Base-by-base conservation (phyloP, 1,284 basidiomycete genomes). In the Ceratobasidium sp. region DNA sequence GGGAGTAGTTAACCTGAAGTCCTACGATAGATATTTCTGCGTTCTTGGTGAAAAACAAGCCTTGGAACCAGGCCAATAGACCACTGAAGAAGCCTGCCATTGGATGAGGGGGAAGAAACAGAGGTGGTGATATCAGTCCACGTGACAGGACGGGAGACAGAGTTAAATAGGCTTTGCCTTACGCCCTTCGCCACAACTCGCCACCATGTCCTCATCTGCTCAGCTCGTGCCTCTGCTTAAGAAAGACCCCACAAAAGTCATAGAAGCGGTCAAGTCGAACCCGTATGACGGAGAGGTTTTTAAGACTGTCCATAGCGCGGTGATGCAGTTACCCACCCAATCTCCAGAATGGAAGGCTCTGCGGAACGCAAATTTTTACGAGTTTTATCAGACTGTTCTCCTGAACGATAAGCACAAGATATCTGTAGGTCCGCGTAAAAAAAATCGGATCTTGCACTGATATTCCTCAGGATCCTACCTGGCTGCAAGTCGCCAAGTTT, bases 1-100 rank as follows among this genome's bases (percentile, higher is more conserved):
- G 16, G 5, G 14, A 34, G 14, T 29, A 49, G n/a, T 43, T 51
- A 74, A 92, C 94, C 86, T 98, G 96, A 39, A 98, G 84, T 46
- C 97, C 97, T 56, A 98, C 93, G 34, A 98, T 90, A 13, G 94
- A 94, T 78, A 98, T 92, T 82, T 98, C 97, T 61, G 96, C 91
- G 51, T 92, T 86, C 79, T 95, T 97, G 48, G 93, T 89, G 84
- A 96, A 98, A 87, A 99, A 86, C 0, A 89, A 77, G 13, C 84
- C 84, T 41, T 84, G 80, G 16, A 89, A 81, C 85, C 85, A 88
- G 76, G 84, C 81, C 76, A 94, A 84, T 54, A 95, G 76, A 19
- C 89, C 87, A 8, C 87, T 82, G 77, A 94, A 88, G 79, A 93
- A 86, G 71, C 85, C 84, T 71, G 88, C 81, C 90, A 92, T 91